phyloP scores from a whole-genome alignment of 345 rosid genomes.

The Luvunga scandens region DNA sequence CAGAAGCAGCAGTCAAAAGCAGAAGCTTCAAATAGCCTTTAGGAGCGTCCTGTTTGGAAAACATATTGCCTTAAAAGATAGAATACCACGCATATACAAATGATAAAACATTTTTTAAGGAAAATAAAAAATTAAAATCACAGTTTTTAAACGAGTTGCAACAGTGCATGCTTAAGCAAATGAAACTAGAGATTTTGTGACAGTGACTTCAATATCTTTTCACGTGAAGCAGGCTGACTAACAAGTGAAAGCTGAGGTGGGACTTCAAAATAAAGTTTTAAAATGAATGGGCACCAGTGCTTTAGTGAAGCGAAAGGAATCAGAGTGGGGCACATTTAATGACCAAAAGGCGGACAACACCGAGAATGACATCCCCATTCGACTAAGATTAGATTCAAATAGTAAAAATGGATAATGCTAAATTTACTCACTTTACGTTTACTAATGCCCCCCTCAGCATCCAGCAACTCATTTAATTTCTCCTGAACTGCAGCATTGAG shows the following conservation, averaged over 20 bases:
- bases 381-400: not conserved
- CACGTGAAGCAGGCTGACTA: constrained; percentile 11
- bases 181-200: not conserved
- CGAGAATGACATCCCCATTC: not conserved
- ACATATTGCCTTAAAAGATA: constrained; percentile 18
- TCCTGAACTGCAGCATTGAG: constrained; percentile 73
- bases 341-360: constrained; percentile 2
- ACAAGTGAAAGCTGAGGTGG: not conserved
- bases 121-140: not conserved
- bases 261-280: not conserved
- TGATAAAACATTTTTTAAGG: not conserved
- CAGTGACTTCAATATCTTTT: not conserved
- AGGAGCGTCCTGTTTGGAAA: constrained; percentile 74
- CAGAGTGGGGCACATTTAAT: constrained; percentile 1
- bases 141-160: not conserved
- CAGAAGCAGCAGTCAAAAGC: constrained; percentile 95
- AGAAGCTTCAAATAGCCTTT: constrained; percentile 93
- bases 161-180: constrained; percentile 4
- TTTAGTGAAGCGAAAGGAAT: not conserved
- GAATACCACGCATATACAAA: not conserved
- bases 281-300: not conserved
- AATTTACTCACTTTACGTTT: constrained; percentile 69
- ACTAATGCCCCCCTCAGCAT: constrained; percentile 87
- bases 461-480: constrained; percentile 94
- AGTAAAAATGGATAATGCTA: not conserved